Conservation (phyloP, 2,329 filamentous ascomycete genomes). For the Claviceps sp. region DNA sequence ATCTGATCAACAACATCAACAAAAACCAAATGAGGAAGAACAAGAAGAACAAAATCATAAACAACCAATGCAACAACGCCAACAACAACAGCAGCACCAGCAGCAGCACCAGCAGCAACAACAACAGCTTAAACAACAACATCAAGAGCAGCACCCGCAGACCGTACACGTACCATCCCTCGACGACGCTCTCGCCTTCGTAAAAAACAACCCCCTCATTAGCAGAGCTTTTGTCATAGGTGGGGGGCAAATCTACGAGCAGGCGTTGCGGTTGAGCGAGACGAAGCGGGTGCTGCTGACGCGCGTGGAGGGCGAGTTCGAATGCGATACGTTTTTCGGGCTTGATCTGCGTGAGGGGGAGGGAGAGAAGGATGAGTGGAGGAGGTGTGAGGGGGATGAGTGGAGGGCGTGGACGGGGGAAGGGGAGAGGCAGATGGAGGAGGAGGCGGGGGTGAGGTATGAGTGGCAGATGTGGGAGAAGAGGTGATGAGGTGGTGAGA, state of each 20-base stretch:
- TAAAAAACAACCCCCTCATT: slow-evolving; percentile 25
- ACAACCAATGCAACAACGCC: no score
- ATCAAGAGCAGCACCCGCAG: slow-evolving; percentile 10
- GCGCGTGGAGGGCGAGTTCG: slow-evolving; percentile 52
- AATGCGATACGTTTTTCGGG: slow-evolving; percentile 65
- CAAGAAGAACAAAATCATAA: no score
- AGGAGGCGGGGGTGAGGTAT: slow-evolving; percentile 51
- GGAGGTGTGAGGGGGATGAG: slow-evolving; percentile 32
- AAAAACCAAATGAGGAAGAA: no score
- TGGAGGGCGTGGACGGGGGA: slow-evolving; percentile 55
- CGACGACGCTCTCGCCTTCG: slow-evolving; percentile 39
- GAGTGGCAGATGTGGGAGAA: slow-evolving; percentile 65
- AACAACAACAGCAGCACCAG: neutral
- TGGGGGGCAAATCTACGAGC: slow-evolving; percentile 70
- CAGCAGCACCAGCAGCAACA: neutral
- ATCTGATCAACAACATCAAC: no score
- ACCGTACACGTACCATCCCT: slow-evolving; percentile 46
- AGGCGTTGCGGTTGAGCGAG: slow-evolving; percentile 47
- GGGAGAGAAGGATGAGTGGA: slow-evolving; percentile 36
- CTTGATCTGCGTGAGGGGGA: slow-evolving; percentile 33
- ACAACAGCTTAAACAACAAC: neutral
- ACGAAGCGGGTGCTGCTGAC: slow-evolving; percentile 56
- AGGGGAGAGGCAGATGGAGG: slow-evolving; percentile 19
- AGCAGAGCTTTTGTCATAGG: slow-evolving; percentile 75
- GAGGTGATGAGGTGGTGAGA: slow-evolving; percentile 7